Evolutionary conservation across 2,329 filamentous ascomycete genomes (phyloP).

Genomic region (Colletotrichum sp.): DNA sequence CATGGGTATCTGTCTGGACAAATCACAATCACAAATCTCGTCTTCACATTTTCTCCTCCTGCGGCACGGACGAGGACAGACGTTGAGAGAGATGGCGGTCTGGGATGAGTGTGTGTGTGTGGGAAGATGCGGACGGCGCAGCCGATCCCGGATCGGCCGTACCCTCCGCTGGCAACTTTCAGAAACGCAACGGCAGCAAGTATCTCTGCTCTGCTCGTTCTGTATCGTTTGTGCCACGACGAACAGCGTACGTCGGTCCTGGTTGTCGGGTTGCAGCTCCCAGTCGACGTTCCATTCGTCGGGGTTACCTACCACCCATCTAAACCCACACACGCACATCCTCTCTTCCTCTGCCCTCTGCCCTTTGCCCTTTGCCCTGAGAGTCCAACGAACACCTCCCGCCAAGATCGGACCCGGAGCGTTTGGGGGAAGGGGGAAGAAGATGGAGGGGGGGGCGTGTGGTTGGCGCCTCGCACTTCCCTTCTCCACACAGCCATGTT

Average conservation of each 20-base stretch:
- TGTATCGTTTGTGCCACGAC: background rate
- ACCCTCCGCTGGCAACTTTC: background rate
- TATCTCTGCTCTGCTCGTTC: background rate
- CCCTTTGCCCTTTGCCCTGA: too few relatives aligned
- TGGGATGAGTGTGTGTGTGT: background rate
- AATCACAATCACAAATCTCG: background rate
- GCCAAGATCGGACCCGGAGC: background rate
- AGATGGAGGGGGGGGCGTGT: background rate
- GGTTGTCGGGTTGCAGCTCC: background rate
- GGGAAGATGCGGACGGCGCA: background rate
- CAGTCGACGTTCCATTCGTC: background rate
- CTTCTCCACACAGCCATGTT: background rate
- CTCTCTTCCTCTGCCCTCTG: background rate
- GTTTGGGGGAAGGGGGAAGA: background rate
- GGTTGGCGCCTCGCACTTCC: background rate
- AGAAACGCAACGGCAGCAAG: background rate
- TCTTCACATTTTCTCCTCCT: background rate
- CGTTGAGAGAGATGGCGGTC: background rate
- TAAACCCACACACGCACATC: background rate
- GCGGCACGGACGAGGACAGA: background rate
- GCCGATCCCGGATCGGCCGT: background rate
- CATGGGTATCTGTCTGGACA: background rate
- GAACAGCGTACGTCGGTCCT: background rate
- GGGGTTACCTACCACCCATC: background rate
- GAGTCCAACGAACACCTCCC: background rate